Evolutionary conservation across 1,284 basidiomycete species (phyloP), one percentile per base, ranked within the genome.

Genomic region (Cryptococcus jaspeensis): DNA sequence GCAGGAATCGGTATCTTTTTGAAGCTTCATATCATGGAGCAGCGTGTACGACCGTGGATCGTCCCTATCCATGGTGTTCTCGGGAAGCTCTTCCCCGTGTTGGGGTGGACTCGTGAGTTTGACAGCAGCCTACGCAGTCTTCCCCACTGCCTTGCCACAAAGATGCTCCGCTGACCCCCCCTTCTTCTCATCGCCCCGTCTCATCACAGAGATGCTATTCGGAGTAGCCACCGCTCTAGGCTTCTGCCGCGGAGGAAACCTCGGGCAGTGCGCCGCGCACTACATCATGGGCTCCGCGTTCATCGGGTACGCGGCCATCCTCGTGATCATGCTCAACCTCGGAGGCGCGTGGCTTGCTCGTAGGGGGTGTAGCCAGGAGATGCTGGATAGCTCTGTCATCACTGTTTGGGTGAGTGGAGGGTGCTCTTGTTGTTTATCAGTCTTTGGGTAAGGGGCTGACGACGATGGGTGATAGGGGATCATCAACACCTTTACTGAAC

Each of bases 401-500:
- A 87, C 86, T 77, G 78, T 87, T 35, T 95, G 92, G 92, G 89
- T 89, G 69, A 55, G 86, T 79, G 4, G 3, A 7, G 15, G 12
- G n/a, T n/a, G n/a, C n/a, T n/a, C n/a, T n/a, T n/a, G n/a, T n/a
- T 11, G 5, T 42, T 22, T 5, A 22, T 3, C 22, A 39, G 20
- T 16, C 22, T 15, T 18, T 9, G n/a, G 42, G 9, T 5, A 45
- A 50, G 5, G 28, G 56, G 49, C 49, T 56, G 52, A 52, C 20
- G 25, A 38, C 35, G n/a, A 41, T 44, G 32, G 15, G 32, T 41
- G 20, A 35, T 38, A 76, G 74, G 76, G 81, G 7, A 79, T 80
- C 51, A 87, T 97, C 56, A 97, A 97, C 68, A 94, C 93, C 0
- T 96, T 97, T 71, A 96, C 93, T 1, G 91, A 95, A 71, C 90